Base-by-base conservation (phyloP, 495 filamentous ascomycete species). In the Lindgomyces ingoldianus region DNA sequence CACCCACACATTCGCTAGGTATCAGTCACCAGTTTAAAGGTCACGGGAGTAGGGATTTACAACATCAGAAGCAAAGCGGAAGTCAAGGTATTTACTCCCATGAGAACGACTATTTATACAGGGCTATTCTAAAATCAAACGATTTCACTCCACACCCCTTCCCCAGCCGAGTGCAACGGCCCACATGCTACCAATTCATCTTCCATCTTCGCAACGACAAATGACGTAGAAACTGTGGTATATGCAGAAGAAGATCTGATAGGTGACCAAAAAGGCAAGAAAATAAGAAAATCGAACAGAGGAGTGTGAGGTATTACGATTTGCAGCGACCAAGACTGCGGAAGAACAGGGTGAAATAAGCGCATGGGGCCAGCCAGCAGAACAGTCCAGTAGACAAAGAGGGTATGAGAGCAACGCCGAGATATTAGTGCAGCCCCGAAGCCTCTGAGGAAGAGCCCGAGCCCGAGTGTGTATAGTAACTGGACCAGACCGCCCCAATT, bases 351-450 rank as follows among this genome's bases (percentile, higher is more conserved):
- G 26, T 44, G 62, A 57, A 61, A 60, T 45, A 63, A 51, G 51
- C 56, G 46, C 50, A 46, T 60, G 63, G 68, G 54, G 53, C 68
- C 68, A 71, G 68, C 68, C 64, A 64, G 62, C 29, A 53, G 33
- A 18, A 58, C 22, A 56, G 33, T 56, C 66, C 49, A 64, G 51
- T 33, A 49, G 58, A 59, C 47, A 54, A 30, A 45, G 51, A 50
- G 62, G 62, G 67, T 62, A 65, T 65, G 62, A 57, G 63, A 62
- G 36, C 24, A 50, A 57, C 16, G 51, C 42, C 57, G 41, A 63
- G 51, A 62, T 71, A 71, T 71, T 71, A 71, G 61, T 51, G 59
- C 39, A 58, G 56, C 57, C 60, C 59, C 48, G 19, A 60, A 48
- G 30, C 30, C 57, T 48, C 26, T 45, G 57, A 48, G 48, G 39